Evolutionary conservation across 495 filamentous ascomycete species (phyloP).

Genomic region (Lentithecium fluviatile): DNA sequence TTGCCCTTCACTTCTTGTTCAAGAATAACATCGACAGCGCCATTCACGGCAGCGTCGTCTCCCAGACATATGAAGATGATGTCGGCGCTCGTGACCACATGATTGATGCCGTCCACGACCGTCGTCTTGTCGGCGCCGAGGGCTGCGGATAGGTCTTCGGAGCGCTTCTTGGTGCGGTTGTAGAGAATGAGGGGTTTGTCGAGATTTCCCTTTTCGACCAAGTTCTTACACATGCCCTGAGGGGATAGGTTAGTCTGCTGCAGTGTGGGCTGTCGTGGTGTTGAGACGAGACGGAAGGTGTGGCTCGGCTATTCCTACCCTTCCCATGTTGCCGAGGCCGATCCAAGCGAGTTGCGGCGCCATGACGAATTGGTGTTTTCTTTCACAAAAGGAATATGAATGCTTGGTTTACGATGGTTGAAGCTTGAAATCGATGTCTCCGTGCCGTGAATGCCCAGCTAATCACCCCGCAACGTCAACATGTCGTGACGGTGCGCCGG

Average conservation of each 20-base stretch:
- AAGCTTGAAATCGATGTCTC: too few species aligned
- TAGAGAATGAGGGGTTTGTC: conserved; percentile 68
- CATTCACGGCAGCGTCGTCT: conserved; percentile 69
- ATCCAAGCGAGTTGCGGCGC: conserved; percentile 73
- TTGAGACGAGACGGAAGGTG: neutral
- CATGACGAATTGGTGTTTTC: conserved; percentile 43
- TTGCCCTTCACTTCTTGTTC: conserved; percentile 59
- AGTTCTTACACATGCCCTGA: conserved; percentile 83
- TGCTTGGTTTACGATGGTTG: neutral
- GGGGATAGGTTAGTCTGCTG: conserved; percentile 6
- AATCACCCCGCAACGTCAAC: neutral
- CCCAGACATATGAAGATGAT: conserved; percentile 83
- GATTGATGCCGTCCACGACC: conserved; percentile 60
- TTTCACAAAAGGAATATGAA: neutral
- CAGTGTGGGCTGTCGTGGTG: neutral
- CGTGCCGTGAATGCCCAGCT: neutral
- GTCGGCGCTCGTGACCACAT: conserved; percentile 66
- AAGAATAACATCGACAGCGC: conserved; percentile 52
- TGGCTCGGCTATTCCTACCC: conserved; percentile 52
- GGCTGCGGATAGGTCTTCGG: conserved; percentile 41
- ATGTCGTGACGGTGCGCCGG: neutral
- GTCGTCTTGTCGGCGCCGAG: conserved; percentile 54
- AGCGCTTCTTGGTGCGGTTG: conserved; percentile 60
- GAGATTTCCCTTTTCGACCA: conserved; percentile 73
- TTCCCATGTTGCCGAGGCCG: conserved; percentile 88